Evolutionary conservation across 2,329 filamentous ascomycete genomes (phyloP).

Genomic region (Trichoderma asperellum): DNA sequence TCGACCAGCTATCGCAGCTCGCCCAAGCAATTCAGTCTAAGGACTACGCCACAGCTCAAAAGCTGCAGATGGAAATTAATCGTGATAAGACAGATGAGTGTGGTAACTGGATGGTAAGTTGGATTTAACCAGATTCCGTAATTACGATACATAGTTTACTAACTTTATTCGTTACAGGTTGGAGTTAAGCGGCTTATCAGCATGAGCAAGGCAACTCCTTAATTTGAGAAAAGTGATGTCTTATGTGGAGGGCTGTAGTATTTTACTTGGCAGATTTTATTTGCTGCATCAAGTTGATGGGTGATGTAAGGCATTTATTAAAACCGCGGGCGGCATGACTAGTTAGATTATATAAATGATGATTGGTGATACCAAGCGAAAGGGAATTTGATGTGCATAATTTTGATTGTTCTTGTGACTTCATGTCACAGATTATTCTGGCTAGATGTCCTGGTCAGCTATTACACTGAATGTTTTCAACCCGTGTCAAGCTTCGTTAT

Average conservation of each 20-base stretch:
- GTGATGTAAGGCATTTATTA: slow-evolving; percentile 30
- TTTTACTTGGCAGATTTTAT: slow-evolving; percentile 28
- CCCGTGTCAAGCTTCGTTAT: background rate
- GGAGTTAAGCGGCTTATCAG: slow-evolving; percentile 77
- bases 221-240: slow-evolving; percentile 30
- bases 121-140: background rate
- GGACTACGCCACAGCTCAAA: slow-evolving; percentile 69
- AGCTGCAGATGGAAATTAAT: slow-evolving; percentile 75
- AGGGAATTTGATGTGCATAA: background rate
- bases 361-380: background rate
- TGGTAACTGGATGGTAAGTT: slow-evolving; percentile 83
- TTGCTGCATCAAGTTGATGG: slow-evolving; percentile 34
- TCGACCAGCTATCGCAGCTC: slow-evolving; percentile 67
- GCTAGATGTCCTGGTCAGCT: background rate
- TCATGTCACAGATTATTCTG: background rate
- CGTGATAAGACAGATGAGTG: slow-evolving; percentile 78
- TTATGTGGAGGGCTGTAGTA: slow-evolving; percentile 30
- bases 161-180: slow-evolving; percentile 55
- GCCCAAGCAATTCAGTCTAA: slow-evolving; percentile 68
- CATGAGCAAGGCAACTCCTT: slow-evolving; percentile 78
- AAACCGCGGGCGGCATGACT: slow-evolving; percentile 34
- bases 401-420: background rate
- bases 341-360: slow-evolving; percentile 31
- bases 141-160: slow-evolving; percentile 38
- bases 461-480: background rate